Conservation (phyloP, 1,284 basidiomycete genomes). For the Spongispora temasekensis region DNA sequence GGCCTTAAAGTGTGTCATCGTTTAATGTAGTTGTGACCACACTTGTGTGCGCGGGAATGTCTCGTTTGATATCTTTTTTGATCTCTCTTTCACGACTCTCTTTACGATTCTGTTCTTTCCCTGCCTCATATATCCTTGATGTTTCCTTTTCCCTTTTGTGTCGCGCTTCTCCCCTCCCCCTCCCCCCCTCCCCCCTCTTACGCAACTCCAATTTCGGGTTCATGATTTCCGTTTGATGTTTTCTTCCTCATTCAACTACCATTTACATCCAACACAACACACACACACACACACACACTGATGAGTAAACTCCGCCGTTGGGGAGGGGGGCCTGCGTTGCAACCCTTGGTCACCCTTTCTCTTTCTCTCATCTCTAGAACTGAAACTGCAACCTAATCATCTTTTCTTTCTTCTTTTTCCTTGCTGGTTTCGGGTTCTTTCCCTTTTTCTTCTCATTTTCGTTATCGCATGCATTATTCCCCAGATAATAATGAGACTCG, state of each 20-base stretch:
- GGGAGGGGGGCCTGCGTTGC: too few relatives aligned
- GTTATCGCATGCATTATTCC: neutral
- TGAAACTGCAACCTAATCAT: conserved; percentile 29
- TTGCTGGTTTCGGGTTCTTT: too few relatives aligned
- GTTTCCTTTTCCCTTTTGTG: conserved; percentile 25
- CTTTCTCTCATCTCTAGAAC: too few relatives aligned
- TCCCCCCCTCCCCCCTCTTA: conserved; percentile 5
- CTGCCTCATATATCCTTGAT: conserved; percentile 42
- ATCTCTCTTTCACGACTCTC: conserved; percentile 30
- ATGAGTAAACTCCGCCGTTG: conserved; percentile 33
- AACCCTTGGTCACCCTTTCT: conserved; percentile 19
- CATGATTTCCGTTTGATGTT: conserved; percentile 26
- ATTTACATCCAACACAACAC: conserved; percentile 19
- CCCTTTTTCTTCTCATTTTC: neutral
- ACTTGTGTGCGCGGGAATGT: conserved; percentile 32
- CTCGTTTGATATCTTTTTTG: conserved; percentile 36
- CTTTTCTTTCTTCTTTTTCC: conserved; percentile 16
- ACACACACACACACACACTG: too few relatives aligned
- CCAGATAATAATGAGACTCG: conserved; percentile 8
- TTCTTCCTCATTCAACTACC: conserved; percentile 13
- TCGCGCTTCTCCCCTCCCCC: conserved; percentile 1
- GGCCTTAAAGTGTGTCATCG: conserved; percentile 83
- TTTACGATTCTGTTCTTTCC: too few relatives aligned
- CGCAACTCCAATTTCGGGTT: conserved; percentile 27
- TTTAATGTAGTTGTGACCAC: conserved; percentile 53